Evolutionary conservation across 2,329 filamentous ascomycete species (phyloP), one percentile per base, ranked within the genome.

Genomic region (Sporothrix brunneoviolacea): DNA sequence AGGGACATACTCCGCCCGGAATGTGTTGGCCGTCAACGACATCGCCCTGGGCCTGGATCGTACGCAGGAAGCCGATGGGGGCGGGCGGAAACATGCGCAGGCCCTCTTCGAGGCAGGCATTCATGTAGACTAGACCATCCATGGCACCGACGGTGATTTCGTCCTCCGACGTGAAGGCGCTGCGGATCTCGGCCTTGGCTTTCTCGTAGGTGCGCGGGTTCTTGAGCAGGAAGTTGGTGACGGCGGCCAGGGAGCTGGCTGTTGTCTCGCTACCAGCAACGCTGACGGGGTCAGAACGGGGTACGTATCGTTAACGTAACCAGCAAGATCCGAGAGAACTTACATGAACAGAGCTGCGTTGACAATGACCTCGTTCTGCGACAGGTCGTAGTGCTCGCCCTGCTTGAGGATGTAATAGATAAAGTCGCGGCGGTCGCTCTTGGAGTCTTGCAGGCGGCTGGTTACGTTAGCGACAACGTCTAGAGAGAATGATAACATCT

Each of bases 251-350:
- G 64, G 68, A 67, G 4, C 68, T 74, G 4, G 71, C 70, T 4
- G 71, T 72, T 0, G 74, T 76, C 52, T 76, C 73, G 22, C 68
- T 70, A 8, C 72, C 71, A 1, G 70, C 72, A 27, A 72, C 68
- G 21, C n/a, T n/a, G n/a, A n/a, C n/a, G n/a, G n/a, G n/a, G n/a
- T n/a, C n/a, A n/a, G n/a, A n/a, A n/a, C n/a, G n/a, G n/a, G n/a
- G n/a, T n/a, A n/a, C n/a, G n/a, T n/a, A n/a, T n/a, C n/a, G n/a
- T n/a, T n/a, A n/a, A n/a, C n/a, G n/a, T n/a, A n/a, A n/a, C n/a
- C n/a, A n/a, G n/a, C n/a, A n/a, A n/a, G n/a, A n/a, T n/a, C n/a
- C n/a, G n/a, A n/a, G n/a, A n/a, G n/a, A n/a, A n/a, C n/a, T n/a
- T n/a, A n/a, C n/a, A 73, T 70, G 37, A 60, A 56, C 1, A 57